These are phyloP conservation scores for Podospora comata DNA, from an alignment of 495 filamentous ascomycete genomes.

Conservation along the genomic window DNA sequence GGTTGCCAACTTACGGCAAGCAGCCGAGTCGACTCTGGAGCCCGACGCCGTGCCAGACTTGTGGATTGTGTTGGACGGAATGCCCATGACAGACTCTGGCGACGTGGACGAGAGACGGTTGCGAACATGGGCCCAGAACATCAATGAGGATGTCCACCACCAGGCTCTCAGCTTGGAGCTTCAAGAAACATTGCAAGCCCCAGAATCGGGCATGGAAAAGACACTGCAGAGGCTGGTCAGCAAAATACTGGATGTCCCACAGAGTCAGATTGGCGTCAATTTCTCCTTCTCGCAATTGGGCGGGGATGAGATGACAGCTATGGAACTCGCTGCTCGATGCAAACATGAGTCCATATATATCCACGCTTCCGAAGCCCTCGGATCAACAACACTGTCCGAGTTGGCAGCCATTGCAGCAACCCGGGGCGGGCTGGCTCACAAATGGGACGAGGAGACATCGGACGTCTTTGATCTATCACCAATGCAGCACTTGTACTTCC, in stretches of 20 bases:
- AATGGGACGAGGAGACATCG: slow-evolving; percentile 38
- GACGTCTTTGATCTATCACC: slow-evolving; percentile 64
- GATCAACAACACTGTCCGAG: slow-evolving; percentile 31
- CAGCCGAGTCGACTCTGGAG: slow-evolving; percentile 28
- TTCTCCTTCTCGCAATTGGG: slow-evolving; percentile 43
- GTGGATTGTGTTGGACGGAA: slow-evolving; percentile 45
- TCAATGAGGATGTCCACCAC: slow-evolving; percentile 43
- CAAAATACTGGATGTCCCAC: slow-evolving; percentile 37
- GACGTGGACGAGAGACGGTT: slow-evolving; percentile 42
- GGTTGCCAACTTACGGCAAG: slow-evolving; percentile 34
- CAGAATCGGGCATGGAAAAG: slow-evolving; percentile 38
- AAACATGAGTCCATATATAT: slow-evolving; percentile 43
- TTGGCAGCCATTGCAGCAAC: slow-evolving; percentile 38
- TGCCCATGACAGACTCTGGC: slow-evolving; percentile 41
- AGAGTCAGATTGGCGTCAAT: slow-evolving; percentile 42
- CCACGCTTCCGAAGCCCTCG: slow-evolving; percentile 28
- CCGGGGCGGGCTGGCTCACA: slow-evolving; percentile 32
- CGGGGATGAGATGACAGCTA: slow-evolving; percentile 44
- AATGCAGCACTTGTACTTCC: slow-evolving; percentile 69
- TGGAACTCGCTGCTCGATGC: slow-evolving; percentile 37
- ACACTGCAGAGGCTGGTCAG: slow-evolving; percentile 39
- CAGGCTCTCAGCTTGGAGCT: slow-evolving; percentile 42
- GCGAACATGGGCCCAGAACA: slow-evolving; percentile 50
- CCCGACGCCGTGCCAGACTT: slow-evolving; percentile 36
- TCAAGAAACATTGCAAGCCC: slow-evolving; percentile 34